Percentiles rank a stretch among this genome's conserved stretches.
Conservation (phyloP, 306 rosid genomes). For the Biancaea sappan region DNA sequence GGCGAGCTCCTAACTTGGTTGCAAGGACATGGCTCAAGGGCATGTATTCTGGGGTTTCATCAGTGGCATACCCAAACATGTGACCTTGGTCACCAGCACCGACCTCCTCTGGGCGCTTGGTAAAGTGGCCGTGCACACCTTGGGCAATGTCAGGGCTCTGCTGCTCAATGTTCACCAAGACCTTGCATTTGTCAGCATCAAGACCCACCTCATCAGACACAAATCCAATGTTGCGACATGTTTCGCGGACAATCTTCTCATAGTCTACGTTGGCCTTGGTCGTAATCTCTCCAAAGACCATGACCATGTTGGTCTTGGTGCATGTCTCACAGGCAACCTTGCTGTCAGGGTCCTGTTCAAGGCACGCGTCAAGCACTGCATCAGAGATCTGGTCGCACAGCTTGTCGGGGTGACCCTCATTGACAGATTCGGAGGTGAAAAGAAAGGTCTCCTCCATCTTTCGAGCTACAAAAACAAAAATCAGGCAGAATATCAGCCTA, state of each 20-base stretch:
- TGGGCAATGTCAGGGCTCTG: slow-evolving; percentile 99
- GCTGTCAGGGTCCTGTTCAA: slow-evolving; percentile 95
- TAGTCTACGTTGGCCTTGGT: slow-evolving; percentile 97
- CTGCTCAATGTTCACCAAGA: slow-evolving; percentile 98
- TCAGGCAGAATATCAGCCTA: slow-evolving; percentile 17
- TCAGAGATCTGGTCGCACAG: slow-evolving; percentile 99
- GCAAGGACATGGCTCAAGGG: slow-evolving; percentile 98
- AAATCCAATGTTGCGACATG: slow-evolving; percentile 91
- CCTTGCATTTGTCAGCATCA: slow-evolving; percentile 99
- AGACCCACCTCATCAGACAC: slow-evolving; percentile 94
- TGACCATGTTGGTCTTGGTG: slow-evolving; percentile 99
- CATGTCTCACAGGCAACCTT: slow-evolving; percentile 99
- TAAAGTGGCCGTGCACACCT: slow-evolving; percentile 99
- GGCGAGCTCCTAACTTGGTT: slow-evolving; percentile 90
- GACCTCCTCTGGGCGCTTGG: slow-evolving; percentile 98
- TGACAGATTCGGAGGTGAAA: slow-evolving; percentile 93
- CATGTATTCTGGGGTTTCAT: slow-evolving; percentile 95
- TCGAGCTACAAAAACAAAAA: slow-evolving; percentile 51
- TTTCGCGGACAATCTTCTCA: slow-evolving; percentile 93
- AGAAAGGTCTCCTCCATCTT: slow-evolving; percentile 93
- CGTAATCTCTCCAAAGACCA: slow-evolving; percentile 99
- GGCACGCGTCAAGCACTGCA: slow-evolving; percentile 99
- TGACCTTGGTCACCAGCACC: slow-evolving; percentile 99
- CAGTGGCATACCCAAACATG: slow-evolving; percentile 99
- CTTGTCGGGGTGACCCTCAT: slow-evolving; percentile 99